Base-by-base conservation (phyloP, 192 early-diverging fungal species). In the Gonapodya prolifera region DNA sequence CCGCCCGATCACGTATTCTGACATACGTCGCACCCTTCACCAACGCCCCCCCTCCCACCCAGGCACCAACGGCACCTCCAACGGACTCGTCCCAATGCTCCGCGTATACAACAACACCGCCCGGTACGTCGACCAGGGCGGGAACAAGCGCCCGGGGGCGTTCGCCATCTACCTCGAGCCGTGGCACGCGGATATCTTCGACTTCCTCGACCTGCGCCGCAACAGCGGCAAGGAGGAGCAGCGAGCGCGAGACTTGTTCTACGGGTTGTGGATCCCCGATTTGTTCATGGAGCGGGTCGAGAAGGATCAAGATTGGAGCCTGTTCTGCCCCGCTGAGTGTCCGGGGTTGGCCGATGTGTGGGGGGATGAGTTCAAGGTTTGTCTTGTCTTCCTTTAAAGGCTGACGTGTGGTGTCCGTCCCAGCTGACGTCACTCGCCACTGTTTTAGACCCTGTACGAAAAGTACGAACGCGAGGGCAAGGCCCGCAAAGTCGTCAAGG, bases 1-100 rank as follows among this genome's bases (percentile, higher is more conserved):
- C n/a, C n/a, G n/a, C n/a, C n/a, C n/a, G n/a, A n/a, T n/a, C n/a
- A n/a, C n/a, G n/a, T n/a, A n/a, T n/a, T n/a, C n/a, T n/a, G n/a
- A n/a, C n/a, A n/a, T n/a, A n/a, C n/a, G n/a, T n/a, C n/a, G n/a
- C n/a, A n/a, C n/a, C n/a, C n/a, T n/a, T n/a, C n/a, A n/a, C n/a
- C n/a, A n/a, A n/a, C n/a, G n/a, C n/a, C n/a, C n/a, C n/a, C n/a
- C 97, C 18, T 99, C 96, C 83, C 98, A 98, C 87, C 94, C 97
- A 33, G 97, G 96, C 71, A 97, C 96, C 35, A 98, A 99, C 82
- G 97, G 97, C 76, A 87, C 91, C 76, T 98, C 97, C 30, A 98
- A 97, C 80, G 97, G 97, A 1, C 86, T 99, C 35, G 87, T 99
- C 33, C 97, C 97, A 1, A 98, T 99, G 96, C 87, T 99, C 78